Evolutionary conservation across 2,329 filamentous ascomycete genomes (phyloP).

Genomic region (Trichophaea hybrida): DNA sequence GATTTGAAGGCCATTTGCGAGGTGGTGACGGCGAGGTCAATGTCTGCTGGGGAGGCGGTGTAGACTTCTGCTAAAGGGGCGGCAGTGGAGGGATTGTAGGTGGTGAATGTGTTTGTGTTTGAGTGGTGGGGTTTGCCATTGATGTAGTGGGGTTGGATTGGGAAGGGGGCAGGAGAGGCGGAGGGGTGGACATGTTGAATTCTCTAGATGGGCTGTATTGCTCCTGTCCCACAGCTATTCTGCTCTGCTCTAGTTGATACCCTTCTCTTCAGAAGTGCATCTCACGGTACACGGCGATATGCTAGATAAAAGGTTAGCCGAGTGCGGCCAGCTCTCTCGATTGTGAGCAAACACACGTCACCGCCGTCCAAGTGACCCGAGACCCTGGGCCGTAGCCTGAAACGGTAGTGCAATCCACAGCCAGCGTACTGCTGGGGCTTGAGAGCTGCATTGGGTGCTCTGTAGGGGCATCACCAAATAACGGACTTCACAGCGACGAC

Average conservation of each 20-base stretch:
- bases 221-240: too few species aligned
- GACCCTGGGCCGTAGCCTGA: not conserved
- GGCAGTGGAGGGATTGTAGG: slow-evolving; percentile 39
- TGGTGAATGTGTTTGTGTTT: slow-evolving; percentile 35
- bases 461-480: too few species aligned
- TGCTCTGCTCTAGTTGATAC: too few species aligned
- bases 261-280: too few species aligned
- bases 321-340: too few species aligned
- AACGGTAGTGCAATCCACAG: not conserved
- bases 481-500: too few species aligned
- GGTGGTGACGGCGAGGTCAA: slow-evolving; percentile 34
- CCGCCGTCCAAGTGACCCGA: not conserved
- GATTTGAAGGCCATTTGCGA: slow-evolving; percentile 36
- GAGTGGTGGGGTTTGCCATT: not conserved
- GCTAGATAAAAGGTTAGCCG: too few species aligned
- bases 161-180: not conserved
- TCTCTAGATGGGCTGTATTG: too few species aligned
- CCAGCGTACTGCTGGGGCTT: too few species aligned
- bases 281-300: too few species aligned
- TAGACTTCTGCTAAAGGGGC: slow-evolving; percentile 34
- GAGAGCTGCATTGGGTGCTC: too few species aligned
- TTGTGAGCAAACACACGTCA: too few species aligned
- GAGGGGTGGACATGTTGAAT: not conserved
- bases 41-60: slow-evolving; percentile 35
- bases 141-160: not conserved